A percentile compares a stretch with the other conserved stretches of the same genome.
Conservation (phyloP, 2,329 filamentous ascomycete species). For the Pseudogymnoascus sp. region DNA sequence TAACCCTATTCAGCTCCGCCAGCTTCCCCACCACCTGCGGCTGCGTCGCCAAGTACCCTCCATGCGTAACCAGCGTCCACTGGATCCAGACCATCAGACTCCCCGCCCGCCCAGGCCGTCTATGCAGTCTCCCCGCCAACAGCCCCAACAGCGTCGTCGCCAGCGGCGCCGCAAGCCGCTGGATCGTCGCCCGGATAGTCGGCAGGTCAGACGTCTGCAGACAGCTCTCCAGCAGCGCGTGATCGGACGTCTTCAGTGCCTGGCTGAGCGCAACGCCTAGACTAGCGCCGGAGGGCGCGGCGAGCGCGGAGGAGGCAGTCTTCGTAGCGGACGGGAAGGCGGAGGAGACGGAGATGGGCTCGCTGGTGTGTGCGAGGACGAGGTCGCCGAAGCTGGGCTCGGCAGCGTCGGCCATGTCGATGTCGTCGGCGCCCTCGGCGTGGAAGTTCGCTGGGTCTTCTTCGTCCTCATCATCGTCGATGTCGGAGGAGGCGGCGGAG, state of each 20-base stretch:
- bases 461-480: conserved; percentile 36
- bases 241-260: conserved; percentile 86
- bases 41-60: conserved; percentile 80
- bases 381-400: conserved; percentile 80
- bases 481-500: conserved; percentile 42
- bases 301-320: conserved; percentile 12
- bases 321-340: conserved; percentile 36
- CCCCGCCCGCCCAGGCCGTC: conserved; percentile 79
- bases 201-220: conserved; percentile 68
- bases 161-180: conserved; percentile 77
- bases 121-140: conserved; percentile 78
- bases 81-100: conserved; percentile 93
- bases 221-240: conserved; percentile 82
- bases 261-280: conserved; percentile 89
- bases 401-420: conserved; percentile 26
- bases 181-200: conserved; percentile 80
- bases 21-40: conserved; percentile 75
- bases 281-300: conserved; percentile 62
- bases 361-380: conserved; percentile 58
- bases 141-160: conserved; percentile 72
- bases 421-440: conserved; percentile 20
- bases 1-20: conserved; percentile 70
- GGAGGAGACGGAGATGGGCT: conserved; percentile 67
- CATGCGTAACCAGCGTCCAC: conserved; percentile 87
- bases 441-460: conserved; percentile 35